These are phyloP conservation scores for Xanthoconium purpureum DNA, from an alignment of 768 basidiomycete genomes.

Conservation along the genomic window DNA sequence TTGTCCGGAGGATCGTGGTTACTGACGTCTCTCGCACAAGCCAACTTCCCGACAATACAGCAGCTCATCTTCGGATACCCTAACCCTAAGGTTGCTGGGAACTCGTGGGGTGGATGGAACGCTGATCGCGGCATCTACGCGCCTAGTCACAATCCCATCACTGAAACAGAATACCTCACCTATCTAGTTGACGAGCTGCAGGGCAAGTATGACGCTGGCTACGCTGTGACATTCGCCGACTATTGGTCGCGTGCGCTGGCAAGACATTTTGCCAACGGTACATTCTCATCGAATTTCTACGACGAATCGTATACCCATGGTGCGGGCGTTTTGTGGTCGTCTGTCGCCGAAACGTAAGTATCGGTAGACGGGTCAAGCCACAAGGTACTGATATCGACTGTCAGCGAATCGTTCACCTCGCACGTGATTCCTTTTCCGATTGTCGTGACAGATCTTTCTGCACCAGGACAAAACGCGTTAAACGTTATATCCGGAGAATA, in stretches of 20 bases:
- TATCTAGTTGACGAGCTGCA: conserved; percentile 24
- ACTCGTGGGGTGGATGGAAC: conserved; percentile 36
- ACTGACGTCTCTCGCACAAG: conserved; percentile 38
- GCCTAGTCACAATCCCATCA: conserved; percentile 21
- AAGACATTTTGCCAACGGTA: conserved; percentile 40
- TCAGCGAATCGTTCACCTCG: conserved; percentile 32
- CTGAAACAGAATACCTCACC: conserved; percentile 13
- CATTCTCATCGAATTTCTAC: conserved; percentile 31
- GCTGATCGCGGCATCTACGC: conserved; percentile 16
- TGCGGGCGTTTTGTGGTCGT: conserved; percentile 35
- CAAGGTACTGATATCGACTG: not conserved
- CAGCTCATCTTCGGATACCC: conserved; percentile 36
- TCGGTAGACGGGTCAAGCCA: not conserved
- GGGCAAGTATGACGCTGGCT: conserved; percentile 34
- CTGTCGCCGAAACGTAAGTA: conserved; percentile 32
- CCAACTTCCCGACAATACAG: conserved; percentile 39
- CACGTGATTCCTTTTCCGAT: conserved; percentile 41
- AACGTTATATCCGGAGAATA: conserved; percentile 15
- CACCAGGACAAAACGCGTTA: conserved; percentile 25
- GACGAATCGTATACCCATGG: conserved; percentile 32
- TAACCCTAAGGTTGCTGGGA: conserved; percentile 11
- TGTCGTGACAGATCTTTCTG: conserved; percentile 27
- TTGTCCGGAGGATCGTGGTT: conserved; percentile 45
- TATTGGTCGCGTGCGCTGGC: conserved; percentile 27
- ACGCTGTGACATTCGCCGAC: conserved; percentile 31